Percentiles rank a stretch among this genome's conserved stretches.
These are phyloP conservation scores for Haematococcus sp. DNA, from an alignment of 139 green algal genomes.

Conservation along the genomic window DNA sequence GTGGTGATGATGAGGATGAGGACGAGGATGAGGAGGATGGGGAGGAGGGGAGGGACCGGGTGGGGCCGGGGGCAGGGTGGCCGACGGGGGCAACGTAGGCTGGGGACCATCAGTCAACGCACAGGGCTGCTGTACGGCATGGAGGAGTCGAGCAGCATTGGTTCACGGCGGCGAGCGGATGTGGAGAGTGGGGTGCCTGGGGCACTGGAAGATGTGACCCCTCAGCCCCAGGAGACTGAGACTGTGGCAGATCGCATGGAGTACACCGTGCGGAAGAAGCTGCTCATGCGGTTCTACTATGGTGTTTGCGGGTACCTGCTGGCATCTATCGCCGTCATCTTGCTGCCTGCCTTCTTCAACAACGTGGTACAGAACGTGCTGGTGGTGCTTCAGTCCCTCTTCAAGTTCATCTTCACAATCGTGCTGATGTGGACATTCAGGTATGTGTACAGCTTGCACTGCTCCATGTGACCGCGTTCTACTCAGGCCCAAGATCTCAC, in stretches of 20 bases:
- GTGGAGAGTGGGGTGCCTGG: too few species aligned
- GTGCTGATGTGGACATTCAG: slow-evolving; percentile 36
- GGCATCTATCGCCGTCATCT: slow-evolving; percentile 14
- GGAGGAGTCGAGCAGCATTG: not conserved
- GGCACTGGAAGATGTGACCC: not conserved
- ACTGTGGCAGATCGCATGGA: slow-evolving; percentile 38
- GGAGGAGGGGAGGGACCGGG: not conserved
- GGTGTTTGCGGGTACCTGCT: slow-evolving; percentile 28
- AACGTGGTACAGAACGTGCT: slow-evolving; percentile 32
- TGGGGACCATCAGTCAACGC: slow-evolving; percentile 6
- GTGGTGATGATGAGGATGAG: not conserved
- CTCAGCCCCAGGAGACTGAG: slow-evolving; percentile 13
- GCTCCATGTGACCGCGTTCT: not conserved
- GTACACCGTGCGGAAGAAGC: slow-evolving; percentile 20
- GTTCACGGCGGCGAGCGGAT: too few species aligned
- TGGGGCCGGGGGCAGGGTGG: not conserved
- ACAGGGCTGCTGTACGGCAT: slow-evolving; percentile 12
- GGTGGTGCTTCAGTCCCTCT: slow-evolving; percentile 30
- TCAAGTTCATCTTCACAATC: slow-evolving; percentile 27
- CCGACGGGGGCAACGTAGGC: not conserved
- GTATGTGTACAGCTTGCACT: not conserved
- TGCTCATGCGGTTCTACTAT: slow-evolving; percentile 26
- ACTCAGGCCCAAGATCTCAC: too few species aligned
- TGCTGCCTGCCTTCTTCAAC: slow-evolving; percentile 34
- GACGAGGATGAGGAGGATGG: slow-evolving; percentile 6